phyloP scores from a whole-genome alignment of 2,329 filamentous ascomycete species.

The Diaporthe aspalathi region DNA sequence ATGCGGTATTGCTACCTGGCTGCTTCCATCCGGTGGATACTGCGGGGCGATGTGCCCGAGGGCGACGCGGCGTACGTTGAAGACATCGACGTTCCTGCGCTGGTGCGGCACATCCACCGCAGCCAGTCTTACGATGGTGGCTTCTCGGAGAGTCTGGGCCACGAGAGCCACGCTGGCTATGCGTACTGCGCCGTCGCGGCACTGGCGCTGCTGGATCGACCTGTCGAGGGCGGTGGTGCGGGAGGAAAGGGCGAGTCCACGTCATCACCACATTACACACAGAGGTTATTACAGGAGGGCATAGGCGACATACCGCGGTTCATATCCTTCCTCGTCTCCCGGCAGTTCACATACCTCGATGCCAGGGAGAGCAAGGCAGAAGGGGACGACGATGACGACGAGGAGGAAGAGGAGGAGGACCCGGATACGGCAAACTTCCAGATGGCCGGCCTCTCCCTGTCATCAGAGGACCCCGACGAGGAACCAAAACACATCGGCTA shows the following conservation, averaged over 20 bases:
- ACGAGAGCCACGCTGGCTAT: slow-evolving; percentile 91
- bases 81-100: slow-evolving; percentile 79
- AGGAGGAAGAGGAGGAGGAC: slow-evolving; percentile 51
- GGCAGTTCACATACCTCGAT: slow-evolving; percentile 70
- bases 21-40: slow-evolving; percentile 82
- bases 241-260: neutral
- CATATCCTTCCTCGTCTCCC: slow-evolving; percentile 65
- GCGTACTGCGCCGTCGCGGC: slow-evolving; percentile 89
- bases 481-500: slow-evolving; percentile 70
- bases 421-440: slow-evolving; percentile 45
- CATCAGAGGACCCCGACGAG: slow-evolving; percentile 43
- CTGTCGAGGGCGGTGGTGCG: slow-evolving; percentile 51
- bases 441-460: slow-evolving; percentile 50
- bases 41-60: slow-evolving; percentile 70
- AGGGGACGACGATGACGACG: slow-evolving; percentile 54
- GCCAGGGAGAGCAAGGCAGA: slow-evolving; percentile 53
- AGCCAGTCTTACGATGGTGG: slow-evolving; percentile 84
- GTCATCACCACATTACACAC: slow-evolving; percentile 32
- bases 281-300: slow-evolving; percentile 52
- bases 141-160: slow-evolving; percentile 79
- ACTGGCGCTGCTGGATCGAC: slow-evolving; percentile 78
- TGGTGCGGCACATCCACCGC: slow-evolving; percentile 76
- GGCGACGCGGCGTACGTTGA: slow-evolving; percentile 66
- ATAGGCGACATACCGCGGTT: slow-evolving; percentile 53
- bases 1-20: slow-evolving; percentile 91